phyloP scores from a whole-genome alignment of 2,329 filamentous ascomycete genomes.

The Coniochaeta sp. region DNA sequence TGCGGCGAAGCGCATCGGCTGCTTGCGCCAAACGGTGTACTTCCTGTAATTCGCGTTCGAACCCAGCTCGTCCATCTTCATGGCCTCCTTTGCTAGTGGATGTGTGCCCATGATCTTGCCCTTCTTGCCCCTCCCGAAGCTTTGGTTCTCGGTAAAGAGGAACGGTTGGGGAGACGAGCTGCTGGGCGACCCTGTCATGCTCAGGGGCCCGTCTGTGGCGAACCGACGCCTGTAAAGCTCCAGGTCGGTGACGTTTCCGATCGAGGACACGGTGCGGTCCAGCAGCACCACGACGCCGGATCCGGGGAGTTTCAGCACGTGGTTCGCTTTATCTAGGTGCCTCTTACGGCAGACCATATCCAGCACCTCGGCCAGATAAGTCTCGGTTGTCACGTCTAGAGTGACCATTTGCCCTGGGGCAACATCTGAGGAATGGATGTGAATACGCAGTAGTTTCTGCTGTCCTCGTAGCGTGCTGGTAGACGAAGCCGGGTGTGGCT shows the following conservation, averaged over 20 bases:
- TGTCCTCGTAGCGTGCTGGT: constrained; percentile 49
- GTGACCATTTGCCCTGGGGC: constrained; percentile 68
- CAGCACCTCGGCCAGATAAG: constrained; percentile 75
- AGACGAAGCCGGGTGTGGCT: constrained; percentile 28
- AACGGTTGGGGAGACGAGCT: constrained; percentile 63
- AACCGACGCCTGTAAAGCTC: constrained; percentile 72
- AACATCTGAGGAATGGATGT: constrained; percentile 63
- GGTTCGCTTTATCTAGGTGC: constrained; percentile 70
- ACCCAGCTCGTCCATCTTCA: constrained; percentile 52
- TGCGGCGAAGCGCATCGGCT: constrained; percentile 72
- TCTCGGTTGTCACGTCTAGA: constrained; percentile 72
- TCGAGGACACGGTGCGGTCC: constrained; percentile 71
- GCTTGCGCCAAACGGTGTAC: constrained; percentile 75
- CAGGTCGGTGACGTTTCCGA: constrained; percentile 67
- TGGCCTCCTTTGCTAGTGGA: constrained; percentile 58
- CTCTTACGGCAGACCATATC: constrained; percentile 72
- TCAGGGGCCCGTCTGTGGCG: constrained; percentile 64
- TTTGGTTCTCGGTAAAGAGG: constrained; percentile 39
- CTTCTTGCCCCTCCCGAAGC: constrained; percentile 48
- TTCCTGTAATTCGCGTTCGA: constrained; percentile 59
- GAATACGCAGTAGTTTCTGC: constrained; percentile 64
- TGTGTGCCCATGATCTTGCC: constrained; percentile 49
- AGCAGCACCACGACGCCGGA: constrained; percentile 69
- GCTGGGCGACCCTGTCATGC: constrained; percentile 61
- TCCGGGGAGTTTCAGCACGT: constrained; percentile 70